Percentiles rank a stretch among this genome's conserved stretches.
phyloP scores from a whole-genome alignment of 2,329 filamentous ascomycete species.

The Cladophialophora carrionii region DNA sequence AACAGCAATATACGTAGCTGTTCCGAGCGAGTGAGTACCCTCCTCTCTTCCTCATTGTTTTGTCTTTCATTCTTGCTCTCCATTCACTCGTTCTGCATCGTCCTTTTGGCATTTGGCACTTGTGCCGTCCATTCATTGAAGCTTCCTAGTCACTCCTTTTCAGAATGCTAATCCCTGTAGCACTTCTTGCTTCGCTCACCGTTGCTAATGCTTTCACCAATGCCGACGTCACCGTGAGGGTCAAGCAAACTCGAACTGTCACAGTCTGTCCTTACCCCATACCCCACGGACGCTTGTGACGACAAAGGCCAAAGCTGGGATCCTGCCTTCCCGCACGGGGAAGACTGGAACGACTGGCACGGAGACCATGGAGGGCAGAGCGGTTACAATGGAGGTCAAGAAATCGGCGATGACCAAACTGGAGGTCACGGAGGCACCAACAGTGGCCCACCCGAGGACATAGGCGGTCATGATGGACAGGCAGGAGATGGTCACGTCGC shows the following conservation, averaged over 20 bases:
- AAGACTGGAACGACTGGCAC: neutral
- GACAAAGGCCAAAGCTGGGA: slow-evolving; percentile 9
- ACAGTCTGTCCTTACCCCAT: slow-evolving; percentile 14
- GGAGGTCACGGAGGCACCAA: neutral
- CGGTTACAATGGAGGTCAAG: neutral
- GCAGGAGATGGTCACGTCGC: neutral
- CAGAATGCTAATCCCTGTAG: slow-evolving; percentile 6
- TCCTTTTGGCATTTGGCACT: slow-evolving; percentile 5
- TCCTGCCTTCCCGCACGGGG: neutral
- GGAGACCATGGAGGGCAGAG: neutral
- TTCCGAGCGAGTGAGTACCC: neutral
- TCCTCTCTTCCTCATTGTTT: neutral
- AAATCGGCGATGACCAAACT: neutral
- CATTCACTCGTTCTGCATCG: neutral
- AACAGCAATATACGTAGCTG: slow-evolving; percentile 1
- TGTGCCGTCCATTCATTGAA: slow-evolving; percentile 16
- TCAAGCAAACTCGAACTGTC: slow-evolving; percentile 16
- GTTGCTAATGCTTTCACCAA: slow-evolving; percentile 1
- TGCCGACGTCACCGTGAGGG: slow-evolving; percentile 12
- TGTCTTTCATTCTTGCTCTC: neutral
- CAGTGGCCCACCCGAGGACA: neutral
- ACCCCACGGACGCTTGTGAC: slow-evolving; percentile 9
- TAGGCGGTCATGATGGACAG: neutral
- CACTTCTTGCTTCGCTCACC: slow-evolving; percentile 12
- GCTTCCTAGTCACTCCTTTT: slow-evolving; percentile 14